Evolutionary conservation across 768 basidiomycete species (phyloP).

Genomic region (Boletus sp.): DNA sequence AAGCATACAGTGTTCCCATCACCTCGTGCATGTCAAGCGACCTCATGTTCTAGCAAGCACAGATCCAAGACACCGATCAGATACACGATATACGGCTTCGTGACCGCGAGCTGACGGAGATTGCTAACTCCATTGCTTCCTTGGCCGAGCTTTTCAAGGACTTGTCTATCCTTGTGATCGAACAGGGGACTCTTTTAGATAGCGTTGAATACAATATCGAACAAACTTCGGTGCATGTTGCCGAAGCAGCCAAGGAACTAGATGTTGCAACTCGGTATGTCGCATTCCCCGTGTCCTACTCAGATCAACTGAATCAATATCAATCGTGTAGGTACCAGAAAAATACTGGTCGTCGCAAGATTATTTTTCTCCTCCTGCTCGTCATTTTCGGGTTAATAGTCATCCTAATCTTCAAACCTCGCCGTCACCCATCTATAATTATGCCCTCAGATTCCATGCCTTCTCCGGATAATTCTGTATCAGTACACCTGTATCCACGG

Average conservation of each 20-base stretch:
- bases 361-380: slow-evolving; percentile 88
- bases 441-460: slow-evolving; percentile 25
- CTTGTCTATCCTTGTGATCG: slow-evolving; percentile 87
- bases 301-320: not conserved
- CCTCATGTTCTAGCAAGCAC: slow-evolving; percentile 28
- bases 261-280: slow-evolving; percentile 75
- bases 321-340: slow-evolving; percentile 72
- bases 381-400: slow-evolving; percentile 86
- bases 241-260: slow-evolving; percentile 83
- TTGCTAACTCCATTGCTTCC: slow-evolving; percentile 86
- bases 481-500: slow-evolving; percentile 32
- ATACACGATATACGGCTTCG: slow-evolving; percentile 44
- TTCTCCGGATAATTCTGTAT: slow-evolving; percentile 27
- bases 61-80: slow-evolving; percentile 37
- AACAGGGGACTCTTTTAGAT: slow-evolving; percentile 95
- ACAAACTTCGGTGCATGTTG: slow-evolving; percentile 76
- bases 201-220: slow-evolving; percentile 98
- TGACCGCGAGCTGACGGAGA: slow-evolving; percentile 76
- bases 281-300: not conserved
- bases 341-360: slow-evolving; percentile 87
- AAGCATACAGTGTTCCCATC: slow-evolving; percentile 34
- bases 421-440: slow-evolving; percentile 42
- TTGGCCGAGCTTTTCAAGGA: slow-evolving; percentile 97
- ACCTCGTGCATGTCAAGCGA: slow-evolving; percentile 10
- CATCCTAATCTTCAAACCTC: slow-evolving; percentile 91